phyloP scores from a whole-genome alignment of 805 yeast species.

The Saccharomycopsis microspora region DNA sequence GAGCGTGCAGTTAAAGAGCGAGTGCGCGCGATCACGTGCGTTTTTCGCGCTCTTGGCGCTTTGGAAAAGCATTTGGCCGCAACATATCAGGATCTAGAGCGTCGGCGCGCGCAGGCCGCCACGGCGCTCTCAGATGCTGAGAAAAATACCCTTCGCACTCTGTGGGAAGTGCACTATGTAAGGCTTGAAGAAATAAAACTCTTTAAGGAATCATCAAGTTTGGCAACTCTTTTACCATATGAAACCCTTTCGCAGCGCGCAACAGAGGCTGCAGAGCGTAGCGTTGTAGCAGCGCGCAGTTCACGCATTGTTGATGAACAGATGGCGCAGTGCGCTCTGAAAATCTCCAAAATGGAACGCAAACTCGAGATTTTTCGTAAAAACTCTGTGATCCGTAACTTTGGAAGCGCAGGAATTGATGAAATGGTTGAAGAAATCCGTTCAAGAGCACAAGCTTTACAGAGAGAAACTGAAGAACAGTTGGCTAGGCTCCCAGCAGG shows the following conservation, averaged over 20 bases:
- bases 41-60: slow-evolving; percentile 35
- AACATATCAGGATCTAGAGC: slow-evolving; percentile 38
- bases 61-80: slow-evolving; percentile 38
- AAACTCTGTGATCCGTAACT: slow-evolving; percentile 26
- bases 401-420: slow-evolving; percentile 19
- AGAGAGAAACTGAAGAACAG: slow-evolving; percentile 14
- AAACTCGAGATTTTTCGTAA: slow-evolving; percentile 28
- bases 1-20: slow-evolving; percentile 23
- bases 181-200: slow-evolving; percentile 21
- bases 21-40: slow-evolving; percentile 26
- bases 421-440: slow-evolving; percentile 18
- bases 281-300: slow-evolving; percentile 21
- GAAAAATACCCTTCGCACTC: slow-evolving; percentile 30
- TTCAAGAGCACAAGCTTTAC: slow-evolving; percentile 17
- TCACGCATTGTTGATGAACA: slow-evolving; percentile 18
- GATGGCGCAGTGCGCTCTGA: slow-evolving; percentile 18
- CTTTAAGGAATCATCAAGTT: slow-evolving; percentile 18
- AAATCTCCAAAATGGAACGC: slow-evolving; percentile 28
- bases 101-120: slow-evolving; percentile 28
- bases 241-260: slow-evolving; percentile 2
- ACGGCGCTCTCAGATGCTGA: slow-evolving; percentile 29
- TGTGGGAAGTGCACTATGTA: slow-evolving; percentile 28
- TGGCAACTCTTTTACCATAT: slow-evolving; percentile 25
- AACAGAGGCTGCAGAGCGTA: too few species aligned
- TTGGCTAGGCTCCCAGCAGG: too few species aligned